Evolutionary conservation across 768 basidiomycete genomes (phyloP), one percentile per base, ranked within the genome.

Genomic region (Rhizopogon roseolus): DNA sequence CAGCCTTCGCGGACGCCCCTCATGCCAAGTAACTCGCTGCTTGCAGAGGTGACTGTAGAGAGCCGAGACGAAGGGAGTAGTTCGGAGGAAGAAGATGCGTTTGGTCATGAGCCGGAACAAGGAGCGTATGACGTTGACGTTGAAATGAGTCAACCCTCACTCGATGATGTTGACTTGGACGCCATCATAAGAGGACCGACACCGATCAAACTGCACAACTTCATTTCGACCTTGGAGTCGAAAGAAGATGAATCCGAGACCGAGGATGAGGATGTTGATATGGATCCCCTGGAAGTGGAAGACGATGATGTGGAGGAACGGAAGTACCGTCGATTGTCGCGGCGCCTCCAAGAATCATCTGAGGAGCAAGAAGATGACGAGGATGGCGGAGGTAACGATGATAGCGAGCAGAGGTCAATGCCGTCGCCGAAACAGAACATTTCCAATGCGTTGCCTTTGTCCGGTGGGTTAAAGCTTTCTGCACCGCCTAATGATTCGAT

Each of bases 101-200:
- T 52, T 16, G 57, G 57, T 6, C 65, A 61, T 6, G 60, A 57
- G 13, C 57, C 49, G 19, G 55, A 58, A 7, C 63, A 58, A 27
- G 59, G 41, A 19, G 57, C 60, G n/a, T 56, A 38, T 44, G 53
- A 37, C 53, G 27, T 36, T 49, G 22, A 45, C 50, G 22, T 27
- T 8, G 45, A 49, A 11, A 45, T 50, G 1, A 7, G 45, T n/a
- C 57, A 29, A 13, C 32, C 40, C 9, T 58, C 49, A 3, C 52
- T 60, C 1, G 42, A 52, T 13, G 53, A 63, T 1, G 56, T 59
- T 29, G 66, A 74, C 36, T 50, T 78, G n/a, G 74, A 79, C 7
- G 69, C 71, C 8, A 57, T 79, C 45, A 60, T 81, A 11, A 73
- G 69, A 28, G 77, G 76, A 2, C 77, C 80, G 7, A 42, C 46